Percentiles rank a stretch among this genome's conserved stretches.
Conservation (phyloP, 768 basidiomycete genomes). For the Lactarius tabidus region DNA sequence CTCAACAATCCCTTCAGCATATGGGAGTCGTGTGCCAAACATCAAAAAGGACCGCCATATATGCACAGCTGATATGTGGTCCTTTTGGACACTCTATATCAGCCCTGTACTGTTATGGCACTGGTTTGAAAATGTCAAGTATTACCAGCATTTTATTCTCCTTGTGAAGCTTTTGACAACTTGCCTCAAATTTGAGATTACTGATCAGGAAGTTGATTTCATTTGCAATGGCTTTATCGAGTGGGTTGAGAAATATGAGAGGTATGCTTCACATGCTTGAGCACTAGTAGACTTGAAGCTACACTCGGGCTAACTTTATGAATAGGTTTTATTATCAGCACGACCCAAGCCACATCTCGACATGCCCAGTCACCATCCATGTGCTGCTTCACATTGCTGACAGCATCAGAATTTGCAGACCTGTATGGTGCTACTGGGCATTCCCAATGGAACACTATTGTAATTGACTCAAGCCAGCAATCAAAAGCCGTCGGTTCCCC, state of each 20-base stretch:
- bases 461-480: conserved; percentile 25
- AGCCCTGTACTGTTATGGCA: not conserved
- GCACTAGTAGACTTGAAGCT: too few species aligned
- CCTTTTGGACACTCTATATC: not conserved
- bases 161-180: not conserved
- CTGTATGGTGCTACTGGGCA: conserved; percentile 31
- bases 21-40: not conserved
- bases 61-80: conserved; percentile 28
- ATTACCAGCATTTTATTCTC: conserved; percentile 21
- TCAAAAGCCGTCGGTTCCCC: conserved; percentile 27
- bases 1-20: not conserved
- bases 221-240: conserved; percentile 37
- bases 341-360: conserved; percentile 25
- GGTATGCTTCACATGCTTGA: conserved; percentile 33
- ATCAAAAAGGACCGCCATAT: not conserved
- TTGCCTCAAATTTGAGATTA: conserved; percentile 16
- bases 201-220: conserved; percentile 32
- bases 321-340: conserved; percentile 31
- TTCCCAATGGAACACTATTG: conserved; percentile 34
- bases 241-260: conserved; percentile 41
- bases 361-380: conserved; percentile 35
- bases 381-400: conserved; percentile 33
- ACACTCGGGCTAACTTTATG: too few species aligned
- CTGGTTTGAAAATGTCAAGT: not conserved
- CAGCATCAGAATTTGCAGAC: conserved; percentile 27